phyloP scores from a whole-genome alignment of 768 basidiomycete genomes.

The Lentinula aciculospora region DNA sequence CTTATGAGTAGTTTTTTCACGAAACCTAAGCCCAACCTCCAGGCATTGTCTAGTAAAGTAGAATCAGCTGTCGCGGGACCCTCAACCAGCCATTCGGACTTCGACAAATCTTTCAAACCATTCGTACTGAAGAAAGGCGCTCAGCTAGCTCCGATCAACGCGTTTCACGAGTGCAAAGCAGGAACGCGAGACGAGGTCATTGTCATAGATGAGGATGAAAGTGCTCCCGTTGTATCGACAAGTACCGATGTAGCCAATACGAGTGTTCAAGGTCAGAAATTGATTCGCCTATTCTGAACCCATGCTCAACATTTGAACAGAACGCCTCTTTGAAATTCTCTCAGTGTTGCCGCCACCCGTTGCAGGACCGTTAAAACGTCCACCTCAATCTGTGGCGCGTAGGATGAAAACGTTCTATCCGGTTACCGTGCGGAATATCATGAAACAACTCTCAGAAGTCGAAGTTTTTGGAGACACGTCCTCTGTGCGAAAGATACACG shows the following conservation, averaged over 20 bases:
- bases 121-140: constrained; percentile 76
- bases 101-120: constrained; percentile 70
- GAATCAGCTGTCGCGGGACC: constrained; percentile 18
- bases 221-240: neutral
- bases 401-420: constrained; percentile 30
- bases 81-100: constrained; percentile 47
- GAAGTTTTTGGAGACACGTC: constrained; percentile 69
- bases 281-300: neutral
- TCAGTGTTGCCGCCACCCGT: constrained; percentile 22
- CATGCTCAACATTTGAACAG: constrained; percentile 19
- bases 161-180: constrained; percentile 37
- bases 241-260: constrained; percentile 23
- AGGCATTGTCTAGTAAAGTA: constrained; percentile 18
- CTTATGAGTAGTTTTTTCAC: constrained; percentile 77
- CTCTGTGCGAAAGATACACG: constrained; percentile 59
- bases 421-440: constrained; percentile 37
- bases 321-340: constrained; percentile 32
- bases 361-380: neutral
- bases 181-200: constrained; percentile 42
- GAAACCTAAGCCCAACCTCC: constrained; percentile 42
- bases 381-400: neutral
- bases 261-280: constrained; percentile 34
- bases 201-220: constrained; percentile 50
- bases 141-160: constrained; percentile 66
- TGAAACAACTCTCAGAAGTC: constrained; percentile 68